Percentiles rank a stretch among this genome's conserved stretches.
Conservation (phyloP, 345 rosid species). For the Melastoma malabathricum region DNA sequence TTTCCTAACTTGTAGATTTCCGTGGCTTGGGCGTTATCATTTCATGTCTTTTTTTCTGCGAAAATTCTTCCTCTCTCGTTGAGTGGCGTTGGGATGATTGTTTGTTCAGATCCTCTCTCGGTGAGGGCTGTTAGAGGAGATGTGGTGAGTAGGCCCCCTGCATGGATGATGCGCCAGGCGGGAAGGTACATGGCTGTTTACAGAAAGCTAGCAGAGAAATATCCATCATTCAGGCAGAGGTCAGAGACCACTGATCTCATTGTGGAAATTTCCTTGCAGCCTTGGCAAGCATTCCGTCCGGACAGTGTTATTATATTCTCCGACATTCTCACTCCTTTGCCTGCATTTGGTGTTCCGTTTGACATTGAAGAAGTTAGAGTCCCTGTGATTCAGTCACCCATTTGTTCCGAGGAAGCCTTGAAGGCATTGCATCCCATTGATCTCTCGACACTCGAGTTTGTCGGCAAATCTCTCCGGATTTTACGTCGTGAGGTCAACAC, state of each 20-base stretch:
- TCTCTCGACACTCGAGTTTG: conserved; percentile 53
- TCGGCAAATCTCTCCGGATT: conserved; percentile 68
- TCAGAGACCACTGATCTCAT: conserved; percentile 93
- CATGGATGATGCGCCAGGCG: conserved; percentile 99
- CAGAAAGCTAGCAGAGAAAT: conserved; percentile 87
- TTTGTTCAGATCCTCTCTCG: conserved; percentile 54
- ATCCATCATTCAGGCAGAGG: conserved; percentile 86
- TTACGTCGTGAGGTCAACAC: conserved; percentile 58
- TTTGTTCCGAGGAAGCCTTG: conserved; percentile 52
- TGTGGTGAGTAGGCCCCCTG: conserved; percentile 69
- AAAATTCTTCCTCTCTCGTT: too few relatives aligned
- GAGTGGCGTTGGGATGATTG: neutral
- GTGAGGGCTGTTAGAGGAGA: conserved; percentile 88
- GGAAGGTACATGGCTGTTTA: conserved; percentile 96
- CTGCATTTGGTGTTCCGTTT: conserved; percentile 89
- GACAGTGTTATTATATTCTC: conserved; percentile 94
- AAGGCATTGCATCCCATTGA: conserved; percentile 72
- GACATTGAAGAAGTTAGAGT: conserved; percentile 88
- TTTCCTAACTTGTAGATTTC: neutral
- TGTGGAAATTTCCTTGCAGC: conserved; percentile 90
- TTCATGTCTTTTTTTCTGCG: too few relatives aligned
- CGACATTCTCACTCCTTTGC: conserved; percentile 84
- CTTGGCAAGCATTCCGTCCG: conserved; percentile 85
- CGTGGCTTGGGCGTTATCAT: too few relatives aligned
- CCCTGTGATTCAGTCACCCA: conserved; percentile 68